Conservation (phyloP, 495 filamentous ascomycete species). For the Opeltia flavorubescens region DNA sequence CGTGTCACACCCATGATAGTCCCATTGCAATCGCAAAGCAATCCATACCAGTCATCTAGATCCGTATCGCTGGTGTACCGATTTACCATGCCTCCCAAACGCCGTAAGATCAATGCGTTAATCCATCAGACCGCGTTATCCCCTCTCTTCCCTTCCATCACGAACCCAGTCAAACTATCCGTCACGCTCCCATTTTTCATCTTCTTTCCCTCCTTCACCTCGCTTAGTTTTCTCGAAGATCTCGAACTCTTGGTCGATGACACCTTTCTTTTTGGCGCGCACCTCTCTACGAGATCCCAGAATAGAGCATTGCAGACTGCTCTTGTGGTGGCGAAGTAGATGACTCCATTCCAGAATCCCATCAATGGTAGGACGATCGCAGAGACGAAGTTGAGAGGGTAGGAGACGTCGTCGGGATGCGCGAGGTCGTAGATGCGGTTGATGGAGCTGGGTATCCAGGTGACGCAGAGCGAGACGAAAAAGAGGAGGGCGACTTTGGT, state of each 20-base stretch:
- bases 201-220: not conserved
- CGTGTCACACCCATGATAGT: too few relatives aligned
- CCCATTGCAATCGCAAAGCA: too few relatives aligned
- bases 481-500: slow-evolving; percentile 73
- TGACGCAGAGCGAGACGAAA: slow-evolving; percentile 66
- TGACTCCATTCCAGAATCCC: slow-evolving; percentile 81
- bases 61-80: too few relatives aligned
- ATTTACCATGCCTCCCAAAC: too few relatives aligned
- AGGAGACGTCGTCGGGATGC: slow-evolving; percentile 34
- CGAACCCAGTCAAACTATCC: not conserved
- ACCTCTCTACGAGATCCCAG: not conserved
- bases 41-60: too few relatives aligned
- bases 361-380: slow-evolving; percentile 69
- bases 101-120: too few relatives aligned
- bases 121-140: not conserved
- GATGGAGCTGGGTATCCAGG: slow-evolving; percentile 71
- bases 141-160: not conserved
- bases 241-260: not conserved
- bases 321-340: slow-evolving; percentile 56
- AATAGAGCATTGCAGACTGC: not conserved
- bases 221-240: not conserved
- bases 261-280: not conserved
- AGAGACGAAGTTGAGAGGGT: slow-evolving; percentile 51
- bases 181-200: not conserved
- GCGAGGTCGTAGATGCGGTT: slow-evolving; percentile 63